Evolutionary conservation across 129 eudicot species (phyloP).

Genomic region (Dittrichia graveolens): DNA sequence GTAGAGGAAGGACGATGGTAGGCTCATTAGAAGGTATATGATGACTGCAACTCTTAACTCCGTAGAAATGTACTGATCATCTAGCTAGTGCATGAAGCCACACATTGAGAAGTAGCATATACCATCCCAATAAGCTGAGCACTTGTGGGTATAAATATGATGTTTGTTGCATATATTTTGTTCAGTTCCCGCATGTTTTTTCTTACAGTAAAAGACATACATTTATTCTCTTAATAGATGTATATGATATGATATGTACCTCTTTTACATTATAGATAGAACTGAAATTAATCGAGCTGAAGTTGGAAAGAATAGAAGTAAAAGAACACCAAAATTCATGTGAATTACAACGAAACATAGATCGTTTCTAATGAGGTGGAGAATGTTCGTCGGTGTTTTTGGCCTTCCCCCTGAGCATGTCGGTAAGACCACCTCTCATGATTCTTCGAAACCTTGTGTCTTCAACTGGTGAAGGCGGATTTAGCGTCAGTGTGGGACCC

Average conservation of each 20-base stretch:
- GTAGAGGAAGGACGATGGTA: no score
- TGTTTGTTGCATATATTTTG: neutral
- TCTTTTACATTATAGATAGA: slow-evolving; percentile 13
- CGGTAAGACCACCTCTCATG: slow-evolving; percentile 86
- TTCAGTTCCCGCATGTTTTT: neutral
- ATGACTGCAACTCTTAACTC: no score
- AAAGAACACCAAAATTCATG: slow-evolving; percentile 21
- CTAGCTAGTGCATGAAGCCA: no score
- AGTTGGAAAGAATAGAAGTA: slow-evolving; percentile 26
- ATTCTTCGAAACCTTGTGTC: slow-evolving; percentile 89
- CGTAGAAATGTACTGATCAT: no score
- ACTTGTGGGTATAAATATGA: neutral
- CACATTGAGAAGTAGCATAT: no score
- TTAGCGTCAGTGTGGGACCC: slow-evolving; percentile 34
- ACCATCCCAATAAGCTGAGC: no score
- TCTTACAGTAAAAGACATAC: neutral
- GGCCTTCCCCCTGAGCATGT: slow-evolving; percentile 81
- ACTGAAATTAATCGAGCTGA: slow-evolving; percentile 21
- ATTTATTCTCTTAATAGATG: slow-evolving; percentile 22
- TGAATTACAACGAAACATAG: slow-evolving; percentile 8
- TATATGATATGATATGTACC: neutral
- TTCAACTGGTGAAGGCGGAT: slow-evolving; percentile 51
- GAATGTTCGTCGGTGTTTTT: slow-evolving; percentile 54
- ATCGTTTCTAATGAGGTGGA: slow-evolving; percentile 30
- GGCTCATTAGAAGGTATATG: no score